Base-by-base conservation (phyloP, 345 rosid species). In the Odontarrhena argentea region DNA sequence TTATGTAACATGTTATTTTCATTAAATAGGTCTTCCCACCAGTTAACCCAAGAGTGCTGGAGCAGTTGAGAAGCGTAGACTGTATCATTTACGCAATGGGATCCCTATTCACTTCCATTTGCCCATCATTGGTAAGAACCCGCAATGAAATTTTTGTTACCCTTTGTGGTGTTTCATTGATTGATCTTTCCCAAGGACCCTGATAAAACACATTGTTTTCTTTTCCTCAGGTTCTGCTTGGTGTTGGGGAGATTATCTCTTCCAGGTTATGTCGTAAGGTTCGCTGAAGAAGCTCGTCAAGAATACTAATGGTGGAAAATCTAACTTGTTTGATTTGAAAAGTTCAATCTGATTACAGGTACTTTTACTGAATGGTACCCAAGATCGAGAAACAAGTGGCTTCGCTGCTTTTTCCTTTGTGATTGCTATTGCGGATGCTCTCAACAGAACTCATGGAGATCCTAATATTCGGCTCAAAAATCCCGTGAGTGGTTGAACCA, bases 81-180 rank as follows among this genome's bases (percentile, higher is more conserved):
- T 87, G 97, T 81, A 82, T 93, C 62, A 78, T 93, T 71, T 93
- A 93, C 80, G 92, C 96, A 35, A 93, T 93, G 98, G 98, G 97
- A 25, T 93, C 98, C 37, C 82, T 93, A n/a, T 93, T 93, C 73
- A 90, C 97, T 67, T 93, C 98, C 62, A 65, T 89, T 59, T 93
- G 98, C 81, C 97, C 98, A 38, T 90, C 98, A 34, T 41, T 90
- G 89, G 98, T 92, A 77, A 68, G 75, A 62, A 43, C 61, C 26
- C 9, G 12, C 40, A 35, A 28, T 26, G 28, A 18, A 15, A 13
- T 36, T 45, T 32, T 32, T 4, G 36, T 32, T 0, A 32, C 6
- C 36, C 7, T 32, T 32, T 32, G 36, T 32, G 36, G 36, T 32
- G 36, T 32, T 32, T 32, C 6, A 4, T 1, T 32, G 36, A 32